Evolutionary conservation across 2,329 filamentous ascomycete genomes (phyloP), one percentile per base, ranked within the genome.

Genomic region (Aspergillus costaricaensis): DNA sequence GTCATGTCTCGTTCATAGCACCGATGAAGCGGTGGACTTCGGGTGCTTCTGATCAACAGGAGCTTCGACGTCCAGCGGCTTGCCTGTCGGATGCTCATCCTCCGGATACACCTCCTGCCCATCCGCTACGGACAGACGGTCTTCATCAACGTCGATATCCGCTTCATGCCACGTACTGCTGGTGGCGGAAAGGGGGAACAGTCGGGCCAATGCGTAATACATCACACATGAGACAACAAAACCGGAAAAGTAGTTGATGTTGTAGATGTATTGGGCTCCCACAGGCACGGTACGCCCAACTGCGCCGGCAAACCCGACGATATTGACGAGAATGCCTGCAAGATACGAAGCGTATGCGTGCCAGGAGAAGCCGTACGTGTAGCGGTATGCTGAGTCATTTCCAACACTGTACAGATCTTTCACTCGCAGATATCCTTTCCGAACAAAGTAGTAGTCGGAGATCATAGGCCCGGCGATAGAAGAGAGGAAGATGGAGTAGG

Each of bases 401-500:
- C 86, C 86, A 9, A 85, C 89, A 55, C 89, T 88, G 80, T 96
- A 97, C 0, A 97, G 84, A 58, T 91, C 87, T 69, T 86, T 88
- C 66, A 94, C 81, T 65, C 92, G 86, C 2, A 95, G 81, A 73
- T 92, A 96, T 5, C 93, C 93, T 60, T 85, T 88, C 60, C 93
- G 89, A 5, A 96, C 91, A 58, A 90, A 63, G 76, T 96, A 97
- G 80, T 97, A 97, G 76, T 97, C 93, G 67, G 83, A 85, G 62
- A 92, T 82, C 79, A 96, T 95, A 65, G 96, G 91, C n/a, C 93
- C 93, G 0, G 91, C 92, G 64, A 97, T 96, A 47, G 90, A 92
- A 61, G 90, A 93, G n/a, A 97, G 84, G 78, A 97, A 97, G 59
- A 97, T 92, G 3, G 90, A 92, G 80, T 96, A 96, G 1, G 93